A percentile compares a stretch with the other conserved stretches of the same genome.
Conservation (phyloP, 2,329 filamentous ascomycete genomes). For the Colletotrichum noveboracense region DNA sequence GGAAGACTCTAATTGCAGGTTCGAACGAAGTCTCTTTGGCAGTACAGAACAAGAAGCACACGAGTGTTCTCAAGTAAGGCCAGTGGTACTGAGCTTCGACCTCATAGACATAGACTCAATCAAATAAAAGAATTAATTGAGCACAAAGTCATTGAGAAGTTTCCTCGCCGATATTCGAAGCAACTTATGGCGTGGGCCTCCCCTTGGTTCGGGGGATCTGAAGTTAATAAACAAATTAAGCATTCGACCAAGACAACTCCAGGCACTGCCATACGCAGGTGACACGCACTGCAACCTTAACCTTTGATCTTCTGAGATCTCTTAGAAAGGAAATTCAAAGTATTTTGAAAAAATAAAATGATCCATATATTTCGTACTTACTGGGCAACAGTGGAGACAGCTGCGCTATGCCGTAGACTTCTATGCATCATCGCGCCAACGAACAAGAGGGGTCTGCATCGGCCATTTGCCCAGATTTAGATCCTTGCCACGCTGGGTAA, state of each 20-base stretch:
- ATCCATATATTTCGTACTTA: not conserved
- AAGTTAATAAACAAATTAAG: fast-evolving
- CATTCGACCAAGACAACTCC: not conserved
- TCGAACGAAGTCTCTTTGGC: conserved; percentile 54
- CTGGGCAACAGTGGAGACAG: not conserved
- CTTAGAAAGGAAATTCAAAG: fast-evolving
- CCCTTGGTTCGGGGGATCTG: fast-evolving
- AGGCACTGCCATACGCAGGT: fast-evolving
- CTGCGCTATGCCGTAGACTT: not conserved
- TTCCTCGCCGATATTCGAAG: not conserved
- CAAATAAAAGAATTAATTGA: fast-evolving
- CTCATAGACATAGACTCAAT: not conserved
- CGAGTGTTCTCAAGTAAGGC: not conserved
- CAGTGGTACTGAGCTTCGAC: fast-evolving
- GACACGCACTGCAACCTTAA: fast-evolving
- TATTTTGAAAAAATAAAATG: too few relatives aligned
- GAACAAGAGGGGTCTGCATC: not conserved
- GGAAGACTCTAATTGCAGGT: conserved; percentile 72
- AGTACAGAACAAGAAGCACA: fast-evolving
- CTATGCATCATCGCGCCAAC: not conserved
- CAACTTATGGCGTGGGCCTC: fast-evolving
- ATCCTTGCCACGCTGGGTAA: fast-evolving
- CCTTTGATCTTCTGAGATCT: fast-evolving
- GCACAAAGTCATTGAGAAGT: fast-evolving
- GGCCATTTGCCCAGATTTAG: not conserved